phyloP scores from a whole-genome alignment of 1,284 basidiomycete genomes.

The Trichosporon sp. region DNA sequence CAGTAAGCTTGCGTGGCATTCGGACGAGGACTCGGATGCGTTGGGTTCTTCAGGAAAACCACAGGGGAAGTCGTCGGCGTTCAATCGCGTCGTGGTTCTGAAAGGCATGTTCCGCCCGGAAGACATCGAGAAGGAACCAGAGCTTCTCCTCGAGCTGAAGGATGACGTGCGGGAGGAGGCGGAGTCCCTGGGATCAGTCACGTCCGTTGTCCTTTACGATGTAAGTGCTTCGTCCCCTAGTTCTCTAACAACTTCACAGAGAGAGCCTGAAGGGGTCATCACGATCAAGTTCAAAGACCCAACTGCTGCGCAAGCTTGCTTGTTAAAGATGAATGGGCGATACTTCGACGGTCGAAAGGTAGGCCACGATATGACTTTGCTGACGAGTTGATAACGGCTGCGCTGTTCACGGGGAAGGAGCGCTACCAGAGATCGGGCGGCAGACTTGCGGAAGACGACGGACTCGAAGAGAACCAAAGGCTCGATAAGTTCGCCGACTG shows the following conservation, averaged over 20 bases:
- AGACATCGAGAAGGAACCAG: constrained; percentile 81
- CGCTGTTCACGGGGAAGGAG: constrained; percentile 72
- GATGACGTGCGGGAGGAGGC: constrained; percentile 59
- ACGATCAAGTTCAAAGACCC: constrained; percentile 91
- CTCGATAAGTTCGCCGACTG: constrained; percentile 83
- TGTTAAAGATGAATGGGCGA: constrained; percentile 92
- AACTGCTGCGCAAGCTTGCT: constrained; percentile 79
- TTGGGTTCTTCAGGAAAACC: constrained; percentile 30
- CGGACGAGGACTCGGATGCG: constrained; percentile 40
- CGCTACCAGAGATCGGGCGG: constrained; percentile 69
- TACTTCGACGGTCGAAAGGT: constrained; percentile 74
- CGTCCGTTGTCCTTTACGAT: constrained; percentile 93
- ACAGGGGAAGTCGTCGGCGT: constrained; percentile 53
- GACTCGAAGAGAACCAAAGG: constrained; percentile 68
- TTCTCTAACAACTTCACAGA: constrained; percentile 54
- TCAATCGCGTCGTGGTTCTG: constrained; percentile 77
- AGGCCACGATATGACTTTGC: background rate
- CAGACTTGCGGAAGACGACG: constrained; percentile 51
- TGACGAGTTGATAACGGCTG: constrained; percentile 62
- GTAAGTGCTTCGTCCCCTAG: constrained; percentile 55
- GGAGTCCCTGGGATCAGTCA: constrained; percentile 84
- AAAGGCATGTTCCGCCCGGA: constrained; percentile 91
- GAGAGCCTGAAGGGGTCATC: constrained; percentile 91
- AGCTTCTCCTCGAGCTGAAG: constrained; percentile 60
- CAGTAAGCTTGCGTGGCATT: constrained; percentile 48